phyloP scores from a whole-genome alignment of 768 basidiomycete genomes.

The Boletus vermiculosoides region DNA sequence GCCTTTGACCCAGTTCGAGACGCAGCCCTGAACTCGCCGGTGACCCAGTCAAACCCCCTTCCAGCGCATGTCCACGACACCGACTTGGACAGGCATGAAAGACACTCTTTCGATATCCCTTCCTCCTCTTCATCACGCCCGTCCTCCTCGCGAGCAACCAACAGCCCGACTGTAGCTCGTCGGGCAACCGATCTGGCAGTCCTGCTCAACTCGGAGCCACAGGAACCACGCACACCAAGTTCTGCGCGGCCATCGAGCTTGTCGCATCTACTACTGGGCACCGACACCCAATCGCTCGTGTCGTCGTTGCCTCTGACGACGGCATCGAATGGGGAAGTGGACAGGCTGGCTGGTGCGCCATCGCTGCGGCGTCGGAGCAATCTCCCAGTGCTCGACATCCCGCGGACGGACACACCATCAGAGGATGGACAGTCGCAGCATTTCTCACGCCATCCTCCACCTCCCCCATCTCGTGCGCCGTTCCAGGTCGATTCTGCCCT shows the following conservation, averaged over 20 bases:
- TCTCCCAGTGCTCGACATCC: conserved; percentile 34
- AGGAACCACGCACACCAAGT: conserved; percentile 35
- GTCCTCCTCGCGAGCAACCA: conserved; percentile 32
- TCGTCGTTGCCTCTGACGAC: conserved; percentile 16
- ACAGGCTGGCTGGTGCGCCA: conserved; percentile 24
- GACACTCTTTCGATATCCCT: conserved; percentile 32
- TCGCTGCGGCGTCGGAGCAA: conserved; percentile 32
- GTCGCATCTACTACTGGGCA: conserved; percentile 38
- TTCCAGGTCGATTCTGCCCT: conserved; percentile 23
- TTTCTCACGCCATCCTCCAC: conserved; percentile 27
- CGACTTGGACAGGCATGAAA: conserved; percentile 29
- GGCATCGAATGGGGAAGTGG: conserved; percentile 22
- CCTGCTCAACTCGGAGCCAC: conserved; percentile 66
- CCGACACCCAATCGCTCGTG: conserved; percentile 25
- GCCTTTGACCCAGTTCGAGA: conserved; percentile 86
- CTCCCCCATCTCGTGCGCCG: conserved; percentile 21
- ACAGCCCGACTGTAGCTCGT: conserved; percentile 50
- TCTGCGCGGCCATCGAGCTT: conserved; percentile 44
- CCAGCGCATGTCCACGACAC: conserved; percentile 23
- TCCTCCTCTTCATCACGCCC: conserved; percentile 39
- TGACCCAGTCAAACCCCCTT: conserved; percentile 46
- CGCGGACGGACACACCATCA: conserved; percentile 26
- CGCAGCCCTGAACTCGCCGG: conserved; percentile 78
- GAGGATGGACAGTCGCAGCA: conserved; percentile 23
- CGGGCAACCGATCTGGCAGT: conserved; percentile 77